Evolutionary conservation across 225 moss, liverwort and hornwort genomes (phyloP).

Genomic region (Bryum argenteum): DNA sequence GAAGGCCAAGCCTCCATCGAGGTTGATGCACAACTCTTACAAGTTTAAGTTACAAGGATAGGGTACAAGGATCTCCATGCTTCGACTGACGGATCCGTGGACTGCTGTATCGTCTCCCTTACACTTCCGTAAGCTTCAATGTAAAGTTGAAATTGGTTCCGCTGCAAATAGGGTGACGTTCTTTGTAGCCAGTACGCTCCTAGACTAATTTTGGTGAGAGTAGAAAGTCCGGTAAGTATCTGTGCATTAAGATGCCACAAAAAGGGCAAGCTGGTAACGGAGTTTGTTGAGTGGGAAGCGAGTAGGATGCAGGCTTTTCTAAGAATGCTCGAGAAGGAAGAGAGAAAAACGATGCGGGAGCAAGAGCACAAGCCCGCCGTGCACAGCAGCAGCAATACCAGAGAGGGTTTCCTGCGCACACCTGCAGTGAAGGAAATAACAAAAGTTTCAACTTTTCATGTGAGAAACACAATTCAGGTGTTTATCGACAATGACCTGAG

Average conservation of each 20-base stretch:
- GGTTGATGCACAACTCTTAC: no score
- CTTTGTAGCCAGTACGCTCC: slow-evolving; percentile 5
- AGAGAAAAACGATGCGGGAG: slow-evolving; percentile 69
- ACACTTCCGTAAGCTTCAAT: slow-evolving; percentile 6
- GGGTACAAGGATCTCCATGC: no score
- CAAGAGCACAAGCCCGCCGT: slow-evolving; percentile 67
- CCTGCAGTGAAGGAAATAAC: slow-evolving; percentile 45
- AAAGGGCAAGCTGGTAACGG: slow-evolving; percentile 75
- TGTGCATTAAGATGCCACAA: slow-evolving; percentile 88
- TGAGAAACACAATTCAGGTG: not conserved
- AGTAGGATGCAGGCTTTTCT: slow-evolving; percentile 17
- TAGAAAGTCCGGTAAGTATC: slow-evolving; percentile 78
- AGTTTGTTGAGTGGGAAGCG: slow-evolving; percentile 33
- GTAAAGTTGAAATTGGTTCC: not conserved
- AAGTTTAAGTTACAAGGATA: no score
- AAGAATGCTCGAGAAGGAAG: slow-evolving; percentile 58
- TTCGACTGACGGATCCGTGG: no score
- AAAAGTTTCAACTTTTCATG: slow-evolving; percentile 11
- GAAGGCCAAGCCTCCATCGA: no score
- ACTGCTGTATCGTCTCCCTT: not conserved
- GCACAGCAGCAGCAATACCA: slow-evolving; percentile 95
- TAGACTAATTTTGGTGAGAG: slow-evolving; percentile 82
- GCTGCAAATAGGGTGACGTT: not conserved
- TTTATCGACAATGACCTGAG: not conserved
- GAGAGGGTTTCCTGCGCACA: slow-evolving; percentile 67